Conservation (phyloP, 2,329 filamentous ascomycete genomes). For the Aspergillus aculeatinus region DNA sequence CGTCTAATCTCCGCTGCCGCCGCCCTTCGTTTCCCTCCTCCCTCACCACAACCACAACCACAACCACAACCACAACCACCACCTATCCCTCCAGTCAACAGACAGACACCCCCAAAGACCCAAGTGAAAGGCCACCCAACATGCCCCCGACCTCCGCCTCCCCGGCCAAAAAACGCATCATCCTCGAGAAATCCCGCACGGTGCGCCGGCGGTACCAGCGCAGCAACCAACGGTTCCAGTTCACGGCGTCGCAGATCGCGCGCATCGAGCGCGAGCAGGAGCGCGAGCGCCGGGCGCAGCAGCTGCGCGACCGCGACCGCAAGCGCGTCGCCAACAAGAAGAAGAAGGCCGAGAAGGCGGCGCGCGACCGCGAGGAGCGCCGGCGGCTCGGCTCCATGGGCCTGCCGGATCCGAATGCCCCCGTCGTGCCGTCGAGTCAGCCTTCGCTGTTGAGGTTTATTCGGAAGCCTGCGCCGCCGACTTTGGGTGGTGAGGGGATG, state of each 20-base stretch:
- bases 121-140: too few relatives aligned
- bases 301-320: slow-evolving; percentile 36
- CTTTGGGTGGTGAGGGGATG: too few relatives aligned
- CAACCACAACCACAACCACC: too few relatives aligned
- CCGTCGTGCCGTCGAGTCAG: slow-evolving; percentile 36
- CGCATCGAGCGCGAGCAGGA: slow-evolving; percentile 45
- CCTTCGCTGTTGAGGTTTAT: slow-evolving; percentile 36
- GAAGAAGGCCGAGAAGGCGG: slow-evolving; percentile 36
- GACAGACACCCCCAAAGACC: background rate
- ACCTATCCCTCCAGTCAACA: background rate
- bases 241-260: slow-evolving; percentile 36
- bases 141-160: background rate
- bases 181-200: slow-evolving; percentile 40
- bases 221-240: slow-evolving; percentile 37
- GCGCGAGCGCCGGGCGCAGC: slow-evolving; percentile 41
- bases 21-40: background rate
- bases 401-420: slow-evolving; percentile 31
- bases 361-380: slow-evolving; percentile 34
- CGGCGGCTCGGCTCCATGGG: slow-evolving; percentile 32
- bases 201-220: slow-evolving; percentile 41
- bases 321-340: slow-evolving; percentile 36
- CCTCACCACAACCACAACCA: too few relatives aligned
- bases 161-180: slow-evolving; percentile 23
- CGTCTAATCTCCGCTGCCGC: background rate
- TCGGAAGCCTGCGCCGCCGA: slow-evolving; percentile 7